Percentiles rank a stretch among this genome's conserved stretches.
Evolutionary conservation across 441 rosid genomes (phyloP).

Genomic region (Mallotus repandus): DNA sequence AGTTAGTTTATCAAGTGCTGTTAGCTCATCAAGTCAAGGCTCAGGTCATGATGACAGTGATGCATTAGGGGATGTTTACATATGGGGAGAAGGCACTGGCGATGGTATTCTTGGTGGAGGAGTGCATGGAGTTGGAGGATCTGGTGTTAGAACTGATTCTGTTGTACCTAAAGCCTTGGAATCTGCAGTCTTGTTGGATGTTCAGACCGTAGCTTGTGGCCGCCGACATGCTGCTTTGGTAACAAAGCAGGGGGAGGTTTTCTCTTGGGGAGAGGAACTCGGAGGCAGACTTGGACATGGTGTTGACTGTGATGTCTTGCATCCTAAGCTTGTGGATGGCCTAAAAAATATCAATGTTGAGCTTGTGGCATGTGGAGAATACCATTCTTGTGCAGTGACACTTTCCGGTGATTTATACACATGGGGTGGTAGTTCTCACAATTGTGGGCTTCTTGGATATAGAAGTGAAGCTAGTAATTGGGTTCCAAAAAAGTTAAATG

Average conservation of each 20-base stretch:
- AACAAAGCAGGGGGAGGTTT: constrained; percentile 93
- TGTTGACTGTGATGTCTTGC: constrained; percentile 84
- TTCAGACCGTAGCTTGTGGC: constrained; percentile 96
- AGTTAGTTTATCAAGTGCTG: constrained; percentile 96
- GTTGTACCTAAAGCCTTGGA: constrained; percentile 88
- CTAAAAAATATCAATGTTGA: constrained; percentile 79
- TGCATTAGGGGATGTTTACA: constrained; percentile 94
- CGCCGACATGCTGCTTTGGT: constrained; percentile 91
- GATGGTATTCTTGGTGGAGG: constrained; percentile 94
- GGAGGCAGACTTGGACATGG: constrained; percentile 99
- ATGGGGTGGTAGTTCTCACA: constrained; percentile 84
- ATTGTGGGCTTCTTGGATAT: constrained; percentile 90
- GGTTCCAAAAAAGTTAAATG: constrained; percentile 79
- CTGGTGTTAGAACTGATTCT: constrained; percentile 71
- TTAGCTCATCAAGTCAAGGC: constrained; percentile 97
- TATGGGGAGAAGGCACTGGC: constrained; percentile 94
- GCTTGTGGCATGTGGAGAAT: constrained; percentile 97
- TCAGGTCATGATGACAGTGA: constrained; percentile 99
- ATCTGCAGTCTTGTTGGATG: constrained; percentile 93
- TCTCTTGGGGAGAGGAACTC: constrained; percentile 98
- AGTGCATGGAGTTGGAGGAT: constrained; percentile 53
- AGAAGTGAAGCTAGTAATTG: constrained; percentile 79
- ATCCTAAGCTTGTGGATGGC: constrained; percentile 86
- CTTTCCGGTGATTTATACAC: constrained; percentile 96
- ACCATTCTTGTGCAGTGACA: constrained; percentile 95